Conservation (phyloP, 2,329 filamentous ascomycete genomes). For the Podosphaera leucotricha region DNA sequence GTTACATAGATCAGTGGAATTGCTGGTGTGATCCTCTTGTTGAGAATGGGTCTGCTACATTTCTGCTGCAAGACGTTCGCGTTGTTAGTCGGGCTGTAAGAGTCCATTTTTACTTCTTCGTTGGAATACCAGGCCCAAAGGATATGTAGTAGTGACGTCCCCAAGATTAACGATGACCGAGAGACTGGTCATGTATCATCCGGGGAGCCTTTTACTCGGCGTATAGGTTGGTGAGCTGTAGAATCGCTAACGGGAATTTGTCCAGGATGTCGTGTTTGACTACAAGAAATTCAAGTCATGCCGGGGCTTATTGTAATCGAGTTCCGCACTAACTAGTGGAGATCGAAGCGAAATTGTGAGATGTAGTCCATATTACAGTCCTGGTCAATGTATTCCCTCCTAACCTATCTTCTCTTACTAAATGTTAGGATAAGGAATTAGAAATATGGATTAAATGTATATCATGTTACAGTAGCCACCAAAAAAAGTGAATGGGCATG, state of each 20-base stretch:
- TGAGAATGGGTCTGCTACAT: conserved; percentile 9
- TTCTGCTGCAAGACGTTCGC: conserved; percentile 14
- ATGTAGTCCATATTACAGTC: too few species aligned
- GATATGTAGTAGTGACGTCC: conserved; percentile 13
- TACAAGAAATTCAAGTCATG: neutral
- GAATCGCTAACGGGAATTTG: too few species aligned
- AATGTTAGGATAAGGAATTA: too few species aligned
- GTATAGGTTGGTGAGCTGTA: neutral
- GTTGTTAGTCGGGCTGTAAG: conserved; percentile 6
- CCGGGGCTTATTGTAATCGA: neutral
- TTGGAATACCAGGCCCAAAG: neutral
- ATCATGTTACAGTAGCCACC: too few species aligned
- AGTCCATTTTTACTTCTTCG: conserved; percentile 8
- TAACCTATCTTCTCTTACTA: too few species aligned
- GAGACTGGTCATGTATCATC: conserved; percentile 15
- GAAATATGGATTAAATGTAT: too few species aligned
- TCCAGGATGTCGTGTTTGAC: neutral
- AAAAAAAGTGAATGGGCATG: too few species aligned
- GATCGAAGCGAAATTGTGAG: too few species aligned
- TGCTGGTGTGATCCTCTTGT: conserved; percentile 13
- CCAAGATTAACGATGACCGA: conserved; percentile 17
- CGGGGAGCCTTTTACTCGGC: conserved; percentile 12
- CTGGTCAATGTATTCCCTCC: too few species aligned
- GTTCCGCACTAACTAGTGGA: too few species aligned
- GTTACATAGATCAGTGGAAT: conserved; percentile 16